A percentile compares a stretch with the other conserved stretches of the same genome.
Conservation (phyloP, 495 filamentous ascomycete species). For the Xylaria cubensis region DNA sequence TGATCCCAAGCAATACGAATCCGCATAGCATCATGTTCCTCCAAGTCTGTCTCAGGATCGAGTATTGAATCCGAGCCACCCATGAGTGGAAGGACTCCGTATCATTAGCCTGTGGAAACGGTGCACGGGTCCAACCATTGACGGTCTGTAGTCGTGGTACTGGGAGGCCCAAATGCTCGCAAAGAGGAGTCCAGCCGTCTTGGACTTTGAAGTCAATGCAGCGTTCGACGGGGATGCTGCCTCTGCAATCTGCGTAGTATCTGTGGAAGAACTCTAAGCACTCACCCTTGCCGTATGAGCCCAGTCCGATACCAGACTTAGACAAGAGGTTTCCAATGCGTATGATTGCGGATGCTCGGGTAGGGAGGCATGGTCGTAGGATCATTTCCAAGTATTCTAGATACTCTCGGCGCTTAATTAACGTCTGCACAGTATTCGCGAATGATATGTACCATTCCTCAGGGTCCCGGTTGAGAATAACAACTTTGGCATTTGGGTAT, state of each 20-base stretch:
- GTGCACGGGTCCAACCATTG: constrained; percentile 21
- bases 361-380: constrained; percentile 53
- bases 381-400: constrained; percentile 10
- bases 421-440: constrained; percentile 12
- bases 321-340: constrained; percentile 45
- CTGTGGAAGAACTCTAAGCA: constrained; percentile 30
- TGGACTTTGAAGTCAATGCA: constrained; percentile 65
- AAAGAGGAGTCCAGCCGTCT: constrained; percentile 67
- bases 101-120: constrained; percentile 27
- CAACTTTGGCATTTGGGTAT: constrained; percentile 70
- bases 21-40: constrained; percentile 2
- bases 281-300: constrained; percentile 22
- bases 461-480: constrained; percentile 62
- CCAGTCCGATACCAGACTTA: constrained; percentile 40
- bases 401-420: constrained; percentile 40
- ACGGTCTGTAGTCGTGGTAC: constrained; percentile 42
- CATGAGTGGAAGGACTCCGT: constrained; percentile 23
- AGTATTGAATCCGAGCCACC: constrained; percentile 9
- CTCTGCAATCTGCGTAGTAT: constrained; percentile 34
- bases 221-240: constrained; percentile 29
- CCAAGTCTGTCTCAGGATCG: constrained; percentile 2
- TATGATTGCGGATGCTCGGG: constrained; percentile 49
- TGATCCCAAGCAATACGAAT: neutral
- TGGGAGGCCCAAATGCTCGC: constrained; percentile 65
- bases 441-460: constrained; percentile 46